These are phyloP conservation scores for Trametes cingulata DNA, from an alignment of 768 basidiomycete species.

Conservation along the genomic window DNA sequence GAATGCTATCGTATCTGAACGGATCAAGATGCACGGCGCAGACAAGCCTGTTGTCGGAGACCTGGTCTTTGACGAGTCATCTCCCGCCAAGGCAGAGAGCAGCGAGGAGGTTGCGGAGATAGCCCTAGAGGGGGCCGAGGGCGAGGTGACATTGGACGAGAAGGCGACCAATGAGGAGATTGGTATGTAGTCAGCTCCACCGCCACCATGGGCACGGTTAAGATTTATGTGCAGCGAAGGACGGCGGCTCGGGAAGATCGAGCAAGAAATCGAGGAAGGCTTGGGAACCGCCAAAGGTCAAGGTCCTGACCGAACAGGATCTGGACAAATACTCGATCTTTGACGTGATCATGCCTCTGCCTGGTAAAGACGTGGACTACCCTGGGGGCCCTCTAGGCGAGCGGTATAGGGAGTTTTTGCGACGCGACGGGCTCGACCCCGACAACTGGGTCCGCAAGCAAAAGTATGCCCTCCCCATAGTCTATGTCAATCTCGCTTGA, in stretches of 20 bases:
- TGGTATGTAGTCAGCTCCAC: slow-evolving; percentile 20
- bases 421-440: slow-evolving; percentile 85
- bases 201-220: background rate
- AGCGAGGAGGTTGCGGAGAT: slow-evolving; percentile 34
- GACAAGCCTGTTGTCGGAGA: slow-evolving; percentile 83
- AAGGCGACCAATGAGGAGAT: slow-evolving; percentile 20
- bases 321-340: slow-evolving; percentile 82
- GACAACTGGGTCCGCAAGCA: slow-evolving; percentile 89
- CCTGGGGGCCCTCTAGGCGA: slow-evolving; percentile 89
- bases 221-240: slow-evolving; percentile 8
- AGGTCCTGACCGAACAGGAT: slow-evolving; percentile 76
- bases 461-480: slow-evolving; percentile 51
- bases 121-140: slow-evolving; percentile 37
- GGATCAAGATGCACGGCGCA: slow-evolving; percentile 75
- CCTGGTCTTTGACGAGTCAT: slow-evolving; percentile 70
- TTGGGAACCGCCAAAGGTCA: slow-evolving; percentile 72
- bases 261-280: slow-evolving; percentile 42
- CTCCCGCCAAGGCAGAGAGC: slow-evolving; percentile 30
- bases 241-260: slow-evolving; percentile 21
- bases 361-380: slow-evolving; percentile 92
- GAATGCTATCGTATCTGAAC: slow-evolving; percentile 96
- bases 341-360: slow-evolving; percentile 97
- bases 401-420: slow-evolving; percentile 78
- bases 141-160: slow-evolving; percentile 11
- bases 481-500: background rate